Conservation (phyloP, 306 rosid species). For the Clitoria ternatea region DNA sequence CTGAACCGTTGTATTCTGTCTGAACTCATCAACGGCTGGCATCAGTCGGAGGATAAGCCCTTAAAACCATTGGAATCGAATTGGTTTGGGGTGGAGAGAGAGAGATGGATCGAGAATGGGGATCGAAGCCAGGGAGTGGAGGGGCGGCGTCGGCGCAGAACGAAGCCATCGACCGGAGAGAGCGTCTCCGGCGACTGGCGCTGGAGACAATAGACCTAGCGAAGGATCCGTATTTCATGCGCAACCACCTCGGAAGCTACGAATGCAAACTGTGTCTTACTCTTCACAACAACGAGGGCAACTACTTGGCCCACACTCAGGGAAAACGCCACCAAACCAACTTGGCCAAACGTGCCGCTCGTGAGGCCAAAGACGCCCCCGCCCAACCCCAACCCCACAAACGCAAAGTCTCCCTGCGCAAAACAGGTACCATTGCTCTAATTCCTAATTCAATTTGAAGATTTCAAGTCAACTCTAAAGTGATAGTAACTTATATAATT, state of each 20-base stretch:
- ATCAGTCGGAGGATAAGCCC: too few species aligned
- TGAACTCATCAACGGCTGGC: too few species aligned
- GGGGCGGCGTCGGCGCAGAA: conserved; percentile 97
- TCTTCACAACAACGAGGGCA: conserved; percentile 93
- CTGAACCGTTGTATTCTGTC: too few species aligned
- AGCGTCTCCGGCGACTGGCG: conserved; percentile 91
- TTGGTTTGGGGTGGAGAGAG: too few species aligned
- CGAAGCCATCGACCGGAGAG: conserved; percentile 96
- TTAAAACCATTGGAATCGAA: too few species aligned
- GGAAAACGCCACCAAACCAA: conserved; percentile 96
- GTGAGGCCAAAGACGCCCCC: conserved; percentile 95
- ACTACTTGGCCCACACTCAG: conserved; percentile 95
- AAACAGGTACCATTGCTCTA: conserved; percentile 44
- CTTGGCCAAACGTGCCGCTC: conserved; percentile 90
- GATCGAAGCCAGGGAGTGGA: conserved; percentile 99
- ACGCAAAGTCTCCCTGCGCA: conserved; percentile 74
- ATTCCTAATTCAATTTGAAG: neutral
- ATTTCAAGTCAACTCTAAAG: too few species aligned
- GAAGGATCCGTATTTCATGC: conserved; percentile 96
- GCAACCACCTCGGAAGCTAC: conserved; percentile 93
- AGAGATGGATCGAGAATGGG: conserved; percentile 96
- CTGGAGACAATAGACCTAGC: conserved; percentile 95
- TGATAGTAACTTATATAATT: too few species aligned
- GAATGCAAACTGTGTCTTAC: conserved; percentile 95
- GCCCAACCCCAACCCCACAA: conserved; percentile 98